A percentile compares a stretch with the other conserved stretches of the same genome.
Conservation (phyloP, 2,329 filamentous ascomycete genomes). For the Colletotrichum godetiae region DNA sequence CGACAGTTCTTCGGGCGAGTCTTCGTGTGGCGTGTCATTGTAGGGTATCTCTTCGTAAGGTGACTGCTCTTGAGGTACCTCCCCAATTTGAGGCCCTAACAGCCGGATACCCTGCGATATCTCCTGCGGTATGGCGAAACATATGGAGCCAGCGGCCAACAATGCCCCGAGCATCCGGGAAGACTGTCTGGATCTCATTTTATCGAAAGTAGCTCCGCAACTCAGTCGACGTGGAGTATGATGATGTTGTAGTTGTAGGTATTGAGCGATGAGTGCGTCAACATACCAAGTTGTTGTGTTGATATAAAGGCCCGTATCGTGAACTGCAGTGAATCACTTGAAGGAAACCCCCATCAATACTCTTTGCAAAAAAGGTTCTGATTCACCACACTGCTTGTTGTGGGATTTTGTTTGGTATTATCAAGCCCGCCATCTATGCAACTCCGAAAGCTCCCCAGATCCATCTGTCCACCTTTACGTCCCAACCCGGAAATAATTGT, state of each 20-base stretch:
- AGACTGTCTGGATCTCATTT: neutral
- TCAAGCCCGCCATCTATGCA: conserved; percentile 24
- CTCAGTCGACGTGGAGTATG: neutral
- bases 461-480: neutral
- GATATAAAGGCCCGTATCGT: neutral
- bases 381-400: conserved; percentile 17
- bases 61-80: neutral
- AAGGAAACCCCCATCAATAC: neutral
- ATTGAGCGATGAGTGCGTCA: neutral
- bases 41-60: too few species aligned
- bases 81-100: too few species aligned
- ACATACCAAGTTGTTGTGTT: neutral
- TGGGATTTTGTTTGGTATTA: conserved; percentile 29
- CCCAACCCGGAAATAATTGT: neutral
- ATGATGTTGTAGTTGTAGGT: too few species aligned
- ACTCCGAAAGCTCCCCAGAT: conserved; percentile 23
- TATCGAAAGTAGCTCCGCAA: too few species aligned
- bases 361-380: neutral
- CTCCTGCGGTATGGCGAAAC: neutral
- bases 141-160: neutral
- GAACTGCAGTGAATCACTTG: neutral
- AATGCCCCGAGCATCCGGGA: neutral
- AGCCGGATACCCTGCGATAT: neutral
- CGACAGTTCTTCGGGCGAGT: too few species aligned
- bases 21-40: too few species aligned